These are phyloP conservation scores for Pharnaceum exiguum DNA, from an alignment of 148 eudicot genomes.

Conservation along the genomic window DNA sequence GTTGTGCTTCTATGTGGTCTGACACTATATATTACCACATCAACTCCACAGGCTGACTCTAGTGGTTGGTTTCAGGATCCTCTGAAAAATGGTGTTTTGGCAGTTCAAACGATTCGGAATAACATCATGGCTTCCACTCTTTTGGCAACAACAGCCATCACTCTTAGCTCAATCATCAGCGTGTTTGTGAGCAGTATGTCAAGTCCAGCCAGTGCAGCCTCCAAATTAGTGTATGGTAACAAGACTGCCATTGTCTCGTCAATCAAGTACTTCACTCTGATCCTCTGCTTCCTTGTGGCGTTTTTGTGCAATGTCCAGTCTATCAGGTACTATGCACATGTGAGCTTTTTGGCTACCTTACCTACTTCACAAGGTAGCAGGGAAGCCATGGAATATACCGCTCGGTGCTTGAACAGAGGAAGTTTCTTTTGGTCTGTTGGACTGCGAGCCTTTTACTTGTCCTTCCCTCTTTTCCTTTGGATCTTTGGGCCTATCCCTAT, in stretches of 20 bases:
- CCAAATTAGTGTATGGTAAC: constrained; percentile 43
- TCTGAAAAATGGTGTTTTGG: constrained; percentile 63
- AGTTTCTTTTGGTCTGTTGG: constrained; percentile 84
- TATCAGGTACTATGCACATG: constrained; percentile 74
- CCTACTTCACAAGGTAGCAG: constrained; percentile 37
- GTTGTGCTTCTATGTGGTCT: too few species aligned
- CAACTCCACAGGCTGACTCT: background rate
- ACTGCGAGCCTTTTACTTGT: constrained; percentile 70
- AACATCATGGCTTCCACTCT: constrained; percentile 73
- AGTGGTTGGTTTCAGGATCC: constrained; percentile 32
- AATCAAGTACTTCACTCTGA: constrained; percentile 59
- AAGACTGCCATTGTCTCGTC: constrained; percentile 38
- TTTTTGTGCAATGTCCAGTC: constrained; percentile 72
- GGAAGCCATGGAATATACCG: constrained; percentile 63
- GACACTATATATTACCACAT: too few species aligned
- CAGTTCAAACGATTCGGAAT: constrained; percentile 43
- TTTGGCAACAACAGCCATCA: constrained; percentile 71
- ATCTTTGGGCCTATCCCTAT: constrained; percentile 80
- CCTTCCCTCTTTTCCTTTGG: constrained; percentile 83
- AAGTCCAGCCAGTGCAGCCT: constrained; percentile 22
- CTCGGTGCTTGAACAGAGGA: constrained; percentile 54
- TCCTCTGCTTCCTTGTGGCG: constrained; percentile 73
- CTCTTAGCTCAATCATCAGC: constrained; percentile 68
- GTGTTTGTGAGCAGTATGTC: constrained; percentile 68
- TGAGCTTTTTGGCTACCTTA: constrained; percentile 66